Base-by-base conservation (phyloP, 2,329 filamentous ascomycete genomes). In the Apiospora koreana region DNA sequence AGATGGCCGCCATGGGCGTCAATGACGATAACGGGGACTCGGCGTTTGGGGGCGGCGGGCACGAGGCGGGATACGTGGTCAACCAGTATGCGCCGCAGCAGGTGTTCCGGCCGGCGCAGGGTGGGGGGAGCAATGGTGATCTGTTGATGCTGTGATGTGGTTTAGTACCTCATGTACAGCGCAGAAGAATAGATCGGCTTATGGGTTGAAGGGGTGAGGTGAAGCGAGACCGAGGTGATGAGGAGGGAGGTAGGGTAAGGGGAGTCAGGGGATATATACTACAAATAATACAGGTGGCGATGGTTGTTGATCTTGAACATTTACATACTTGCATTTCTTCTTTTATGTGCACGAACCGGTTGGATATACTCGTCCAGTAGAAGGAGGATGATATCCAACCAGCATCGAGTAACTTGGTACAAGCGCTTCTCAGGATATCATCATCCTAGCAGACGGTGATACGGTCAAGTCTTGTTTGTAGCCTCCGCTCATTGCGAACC, bases 51-150 rank as follows among this genome's bases (percentile, higher is more conserved):
- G 89, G 89, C 66, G 86, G 85, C 42, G 86, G 84, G 65, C 83
- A 83, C 65, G 84, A 85, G 73, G 83, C 85, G 71, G 87, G 86
- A 68, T 91, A 91, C 77, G 91, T 97, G 67, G 94, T 97, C 65
- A 97, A 92, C 79, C 94, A 95, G 77, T 93, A 94, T 76, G 91
- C 91, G 71, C 91, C 92, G 58, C 89, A 97, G 80, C 90, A 93
- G 72, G 88, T 92, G 46, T 91, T 94, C 78, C 91, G 93, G 79
- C 91, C 91, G 16, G 87, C 89, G 31, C 87, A 88, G 74, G 91
- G 89, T 65, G 86, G 85, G 31, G 88, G 87, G 12, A 88, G 86
- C 73, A 93, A 93, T 74, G 91, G 91, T 9, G 93, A 95, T 83
- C 83, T 95, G 80, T 82, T 95, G 77, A 84, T 91, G 79, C 83